Conservation (phyloP, 2,329 filamentous ascomycete species). For the Helotiales sp. region DNA sequence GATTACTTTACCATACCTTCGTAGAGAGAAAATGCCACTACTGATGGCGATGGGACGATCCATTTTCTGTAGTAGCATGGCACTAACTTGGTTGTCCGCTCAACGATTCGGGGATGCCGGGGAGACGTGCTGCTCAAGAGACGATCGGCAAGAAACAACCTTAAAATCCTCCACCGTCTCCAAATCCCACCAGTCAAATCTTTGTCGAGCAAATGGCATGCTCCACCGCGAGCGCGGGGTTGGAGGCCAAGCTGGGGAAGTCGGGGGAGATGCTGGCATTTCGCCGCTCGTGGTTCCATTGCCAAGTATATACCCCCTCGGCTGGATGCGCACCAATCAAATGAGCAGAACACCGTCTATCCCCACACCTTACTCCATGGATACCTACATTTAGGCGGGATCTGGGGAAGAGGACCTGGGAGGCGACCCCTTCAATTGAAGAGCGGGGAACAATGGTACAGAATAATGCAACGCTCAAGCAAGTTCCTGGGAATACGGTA, state of each 20-base stretch:
- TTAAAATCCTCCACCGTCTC: no score
- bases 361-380: no score
- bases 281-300: neutral
- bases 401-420: neutral
- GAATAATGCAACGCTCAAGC: neutral
- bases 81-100: neutral
- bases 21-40: neutral
- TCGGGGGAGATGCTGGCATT: neutral
- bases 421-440: neutral
- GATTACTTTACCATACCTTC: neutral
- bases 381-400: neutral
- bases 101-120: neutral
- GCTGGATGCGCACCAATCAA: slow-evolving; percentile 4
- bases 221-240: neutral
- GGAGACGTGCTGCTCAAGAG: neutral
- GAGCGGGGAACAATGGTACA: neutral
- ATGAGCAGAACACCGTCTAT: neutral
- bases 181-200: neutral
- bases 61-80: neutral
- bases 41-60: neutral
- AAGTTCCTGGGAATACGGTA: slow-evolving; percentile 7
- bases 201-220: neutral
- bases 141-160: neutral
- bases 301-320: neutral
- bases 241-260: neutral